These are phyloP conservation scores for Elaeis guineensis DNA, from an alignment of 176 grass and related monocot species.

Conservation along the genomic window DNA sequence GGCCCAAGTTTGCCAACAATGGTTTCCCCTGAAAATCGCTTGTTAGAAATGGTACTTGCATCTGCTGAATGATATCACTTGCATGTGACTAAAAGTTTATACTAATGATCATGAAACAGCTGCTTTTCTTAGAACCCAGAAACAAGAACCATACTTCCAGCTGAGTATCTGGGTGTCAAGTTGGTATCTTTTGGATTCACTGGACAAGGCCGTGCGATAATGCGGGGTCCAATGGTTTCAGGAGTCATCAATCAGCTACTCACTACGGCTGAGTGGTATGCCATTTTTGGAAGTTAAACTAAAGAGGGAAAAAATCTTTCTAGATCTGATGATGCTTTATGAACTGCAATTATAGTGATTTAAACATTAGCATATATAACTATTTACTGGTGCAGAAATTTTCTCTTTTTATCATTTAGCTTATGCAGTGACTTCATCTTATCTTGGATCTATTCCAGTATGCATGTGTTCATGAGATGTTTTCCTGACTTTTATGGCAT, in stretches of 20 bases:
- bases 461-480: no score
- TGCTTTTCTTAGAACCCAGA: constrained; percentile 85
- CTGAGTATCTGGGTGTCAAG: constrained; percentile 85
- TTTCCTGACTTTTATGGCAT: no score
- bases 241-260: constrained; percentile 93
- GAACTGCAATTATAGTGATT: no score
- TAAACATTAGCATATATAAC: no score
- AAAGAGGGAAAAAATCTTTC: no score
- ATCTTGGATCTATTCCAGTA: no score
- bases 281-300: neutral
- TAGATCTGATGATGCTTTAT: no score
- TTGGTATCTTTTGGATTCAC: constrained; percentile 97
- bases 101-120: constrained; percentile 94
- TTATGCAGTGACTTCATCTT: no score
- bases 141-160: constrained; percentile 64
- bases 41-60: constrained; percentile 78
- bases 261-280: constrained; percentile 89
- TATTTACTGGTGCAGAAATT: no score
- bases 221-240: constrained; percentile 97
- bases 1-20: constrained; percentile 95
- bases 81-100: constrained; percentile 28
- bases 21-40: constrained; percentile 88
- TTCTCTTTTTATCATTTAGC: no score
- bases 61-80: constrained; percentile 15
- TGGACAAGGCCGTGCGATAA: constrained; percentile 93